Conservation (phyloP, 2,329 filamentous ascomycete genomes). For the Alternaria sp. region DNA sequence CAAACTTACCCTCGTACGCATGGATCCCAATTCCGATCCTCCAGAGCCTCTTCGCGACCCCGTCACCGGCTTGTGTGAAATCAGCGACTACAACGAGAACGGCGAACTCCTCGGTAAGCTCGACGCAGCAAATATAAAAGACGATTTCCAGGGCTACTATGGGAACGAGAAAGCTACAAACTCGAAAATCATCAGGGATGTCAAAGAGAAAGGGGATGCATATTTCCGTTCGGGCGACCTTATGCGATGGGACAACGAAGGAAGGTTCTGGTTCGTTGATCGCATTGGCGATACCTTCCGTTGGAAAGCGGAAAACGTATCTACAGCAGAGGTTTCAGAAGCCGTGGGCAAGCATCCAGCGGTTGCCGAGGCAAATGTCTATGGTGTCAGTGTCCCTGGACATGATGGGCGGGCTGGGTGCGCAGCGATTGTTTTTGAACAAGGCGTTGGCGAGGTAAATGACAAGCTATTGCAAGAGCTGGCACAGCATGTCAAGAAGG, state of each 20-base stretch:
- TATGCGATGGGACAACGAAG: conserved; percentile 43
- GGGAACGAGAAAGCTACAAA: conserved; percentile 49
- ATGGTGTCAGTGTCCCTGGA: conserved; percentile 55
- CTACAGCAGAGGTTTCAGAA: conserved; percentile 56
- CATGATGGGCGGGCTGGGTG: conserved; percentile 58
- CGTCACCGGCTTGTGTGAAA: conserved; percentile 70
- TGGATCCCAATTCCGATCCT: conserved; percentile 70
- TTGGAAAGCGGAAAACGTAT: conserved; percentile 58
- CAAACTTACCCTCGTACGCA: conserved; percentile 68
- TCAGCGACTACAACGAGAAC: conserved; percentile 69
- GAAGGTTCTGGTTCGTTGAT: conserved; percentile 51
- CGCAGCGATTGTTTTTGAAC: conserved; percentile 51
- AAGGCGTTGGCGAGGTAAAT: conserved; percentile 4
- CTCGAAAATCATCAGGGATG: conserved; percentile 47
- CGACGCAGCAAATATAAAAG: conserved; percentile 55
- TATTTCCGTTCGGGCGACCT: conserved; percentile 52
- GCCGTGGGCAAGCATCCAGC: conserved; percentile 51
- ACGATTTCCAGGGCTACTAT: conserved; percentile 71
- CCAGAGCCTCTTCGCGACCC: conserved; percentile 69
- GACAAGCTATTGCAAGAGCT: conserved; percentile 29
- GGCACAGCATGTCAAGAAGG: conserved; percentile 49
- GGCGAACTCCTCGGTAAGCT: conserved; percentile 71
- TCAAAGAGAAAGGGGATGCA: conserved; percentile 48
- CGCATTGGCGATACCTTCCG: conserved; percentile 53
- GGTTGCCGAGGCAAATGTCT: conserved; percentile 56